Evolutionary conservation across 2,329 filamentous ascomycete genomes (phyloP).

Genomic region (Phaeosphaeriaceae sp.): DNA sequence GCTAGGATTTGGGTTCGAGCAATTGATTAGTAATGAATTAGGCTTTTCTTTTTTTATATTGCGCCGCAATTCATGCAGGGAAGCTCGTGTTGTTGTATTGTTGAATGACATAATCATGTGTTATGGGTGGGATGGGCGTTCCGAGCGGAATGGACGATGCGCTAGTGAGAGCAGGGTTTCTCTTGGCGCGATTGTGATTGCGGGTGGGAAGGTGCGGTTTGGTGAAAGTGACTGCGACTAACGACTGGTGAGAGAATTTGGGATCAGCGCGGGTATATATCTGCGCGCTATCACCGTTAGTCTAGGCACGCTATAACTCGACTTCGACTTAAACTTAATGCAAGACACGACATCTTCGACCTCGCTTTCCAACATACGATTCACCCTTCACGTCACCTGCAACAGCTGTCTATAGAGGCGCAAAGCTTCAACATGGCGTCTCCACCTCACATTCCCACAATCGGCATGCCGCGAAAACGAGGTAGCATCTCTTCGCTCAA

Average conservation of each 20-base stretch:
- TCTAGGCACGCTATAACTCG: no score
- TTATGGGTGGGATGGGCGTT: slow-evolving; percentile 16
- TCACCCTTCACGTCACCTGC: not conserved
- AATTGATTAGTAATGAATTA: no score
- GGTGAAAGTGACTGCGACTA: no score
- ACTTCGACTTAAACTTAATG: no score
- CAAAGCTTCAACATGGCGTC: slow-evolving; percentile 61
- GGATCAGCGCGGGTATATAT: no score
- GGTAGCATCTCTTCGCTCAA: slow-evolving; percentile 61
- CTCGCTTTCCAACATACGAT: not conserved
- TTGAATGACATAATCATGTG: slow-evolving; percentile 38
- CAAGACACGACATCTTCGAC: not conserved
- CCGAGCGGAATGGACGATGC: slow-evolving; percentile 18
- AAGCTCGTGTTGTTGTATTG: no score
- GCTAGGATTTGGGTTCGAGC: no score
- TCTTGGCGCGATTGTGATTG: slow-evolving; percentile 11
- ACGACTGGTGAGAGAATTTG: no score
- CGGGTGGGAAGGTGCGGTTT: no score
- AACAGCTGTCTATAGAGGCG: not conserved
- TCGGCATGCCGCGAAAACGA: slow-evolving; percentile 68
- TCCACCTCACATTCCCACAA: slow-evolving; percentile 60
- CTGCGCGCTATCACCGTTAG: no score
- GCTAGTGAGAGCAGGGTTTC: slow-evolving; percentile 18
- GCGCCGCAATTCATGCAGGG: no score
- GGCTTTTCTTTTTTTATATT: no score